Percentiles rank a stretch among this genome's conserved stretches.
phyloP scores from a whole-genome alignment of 805 yeast genomes.

The Candida arabinofermentans region DNA sequence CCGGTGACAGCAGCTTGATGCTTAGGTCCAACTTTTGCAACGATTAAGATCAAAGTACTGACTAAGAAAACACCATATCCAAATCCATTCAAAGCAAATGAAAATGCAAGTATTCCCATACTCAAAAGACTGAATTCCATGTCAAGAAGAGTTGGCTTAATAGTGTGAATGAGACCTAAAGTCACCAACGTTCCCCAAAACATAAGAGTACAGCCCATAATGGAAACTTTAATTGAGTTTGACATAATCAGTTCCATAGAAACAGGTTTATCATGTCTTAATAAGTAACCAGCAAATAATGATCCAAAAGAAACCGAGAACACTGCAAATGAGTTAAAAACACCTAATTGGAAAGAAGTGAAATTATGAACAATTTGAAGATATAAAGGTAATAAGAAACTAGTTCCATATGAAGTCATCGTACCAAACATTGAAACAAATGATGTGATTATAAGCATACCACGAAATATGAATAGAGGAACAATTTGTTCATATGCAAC shows the following conservation, averaged over 20 bases:
- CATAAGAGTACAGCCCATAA: conserved; percentile 18
- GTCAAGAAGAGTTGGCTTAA: conserved; percentile 21
- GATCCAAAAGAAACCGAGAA: conserved; percentile 38
- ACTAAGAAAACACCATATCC: conserved; percentile 41
- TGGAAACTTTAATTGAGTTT: conserved; percentile 21
- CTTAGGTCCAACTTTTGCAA: conserved; percentile 39
- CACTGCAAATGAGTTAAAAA: conserved; percentile 39
- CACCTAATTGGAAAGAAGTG: conserved; percentile 36
- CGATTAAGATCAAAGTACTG: conserved; percentile 37
- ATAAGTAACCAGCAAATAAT: conserved; percentile 32
- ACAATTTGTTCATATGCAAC: conserved; percentile 36
- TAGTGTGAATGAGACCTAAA: conserved; percentile 13
- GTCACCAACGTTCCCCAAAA: conserved; percentile 20
- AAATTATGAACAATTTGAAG: conserved; percentile 41
- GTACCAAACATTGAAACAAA: conserved; percentile 35
- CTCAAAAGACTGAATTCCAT: conserved; percentile 13
- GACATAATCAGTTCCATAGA: conserved; percentile 15
- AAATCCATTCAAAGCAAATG: conserved; percentile 31
- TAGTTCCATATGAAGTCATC: conserved; percentile 32
- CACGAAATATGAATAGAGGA: conserved; percentile 37
- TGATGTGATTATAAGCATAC: conserved; percentile 36
- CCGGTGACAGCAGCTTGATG: conserved; percentile 48
- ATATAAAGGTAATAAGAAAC: conserved; percentile 38
- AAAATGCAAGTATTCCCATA: conserved; percentile 23
- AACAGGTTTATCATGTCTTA: conserved; percentile 22